A percentile compares a stretch with the other conserved stretches of the same genome.
These are phyloP conservation scores for Echinosophora koreensis DNA, from an alignment of 306 rosid genomes.

Conservation along the genomic window DNA sequence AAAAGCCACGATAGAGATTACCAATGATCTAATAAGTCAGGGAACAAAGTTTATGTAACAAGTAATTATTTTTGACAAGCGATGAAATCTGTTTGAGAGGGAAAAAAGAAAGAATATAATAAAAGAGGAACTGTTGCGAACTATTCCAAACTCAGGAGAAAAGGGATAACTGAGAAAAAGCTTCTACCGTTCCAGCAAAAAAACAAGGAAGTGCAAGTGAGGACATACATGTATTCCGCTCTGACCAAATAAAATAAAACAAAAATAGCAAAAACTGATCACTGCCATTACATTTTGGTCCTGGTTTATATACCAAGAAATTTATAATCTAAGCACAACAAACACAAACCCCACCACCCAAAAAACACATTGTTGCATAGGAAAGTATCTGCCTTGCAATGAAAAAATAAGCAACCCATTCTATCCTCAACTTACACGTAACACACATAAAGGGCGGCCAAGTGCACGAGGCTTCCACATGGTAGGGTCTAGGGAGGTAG, in stretches of 20 bases:
- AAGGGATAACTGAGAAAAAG: neutral
- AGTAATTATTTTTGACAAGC: neutral
- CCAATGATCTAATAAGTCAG: neutral
- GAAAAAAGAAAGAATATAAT: neutral
- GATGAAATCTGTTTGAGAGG: neutral
- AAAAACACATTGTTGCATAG: neutral
- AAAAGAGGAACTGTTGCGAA: neutral
- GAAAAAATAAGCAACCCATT: neutral
- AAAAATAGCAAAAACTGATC: neutral
- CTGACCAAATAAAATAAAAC: too few relatives aligned
- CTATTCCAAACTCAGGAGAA: neutral
- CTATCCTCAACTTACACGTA: too few relatives aligned
- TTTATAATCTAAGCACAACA: neutral
- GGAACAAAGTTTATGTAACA: neutral
- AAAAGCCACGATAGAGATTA: slow-evolving; percentile 5
- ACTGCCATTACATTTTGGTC: neutral
- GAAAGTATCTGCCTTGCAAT: neutral
- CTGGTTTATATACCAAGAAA: neutral
- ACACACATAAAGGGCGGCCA: too few relatives aligned
- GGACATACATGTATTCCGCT: neutral
- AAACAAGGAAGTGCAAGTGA: slow-evolving; percentile 1
- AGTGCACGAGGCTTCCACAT: too few relatives aligned
- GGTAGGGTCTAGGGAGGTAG: too few relatives aligned
- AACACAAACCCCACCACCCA: neutral
- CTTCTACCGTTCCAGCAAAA: neutral